Evolutionary conservation across 768 basidiomycete genomes (phyloP).

Genomic region (Mycena rebaudengoi): DNA sequence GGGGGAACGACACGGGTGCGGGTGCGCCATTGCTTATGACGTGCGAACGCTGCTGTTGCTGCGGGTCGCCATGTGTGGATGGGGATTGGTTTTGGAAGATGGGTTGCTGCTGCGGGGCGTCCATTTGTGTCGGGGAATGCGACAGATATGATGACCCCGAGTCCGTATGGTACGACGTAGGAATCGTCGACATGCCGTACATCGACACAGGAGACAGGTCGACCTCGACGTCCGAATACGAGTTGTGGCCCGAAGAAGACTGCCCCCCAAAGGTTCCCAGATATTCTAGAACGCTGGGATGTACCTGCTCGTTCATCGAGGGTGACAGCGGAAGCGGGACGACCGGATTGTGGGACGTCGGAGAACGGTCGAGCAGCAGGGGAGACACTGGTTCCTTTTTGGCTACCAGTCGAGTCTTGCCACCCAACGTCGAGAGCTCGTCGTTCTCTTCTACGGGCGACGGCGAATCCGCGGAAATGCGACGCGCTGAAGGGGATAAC

Average conservation of each 20-base stretch:
- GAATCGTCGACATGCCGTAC: constrained; percentile 54
- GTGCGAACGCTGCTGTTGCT: constrained; percentile 28
- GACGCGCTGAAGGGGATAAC: constrained; percentile 51
- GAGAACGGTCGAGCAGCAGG: constrained; percentile 67
- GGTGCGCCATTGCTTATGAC: constrained; percentile 18
- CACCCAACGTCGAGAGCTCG: constrained; percentile 70
- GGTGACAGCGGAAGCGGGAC: constrained; percentile 73
- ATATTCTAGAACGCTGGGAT: constrained; percentile 75
- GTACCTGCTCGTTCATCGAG: constrained; percentile 57
- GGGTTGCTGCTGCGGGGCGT: constrained; percentile 31
- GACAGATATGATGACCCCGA: constrained; percentile 45
- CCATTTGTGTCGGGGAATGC: constrained; percentile 30
- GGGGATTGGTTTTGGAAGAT: constrained; percentile 32
- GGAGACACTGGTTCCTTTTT: constrained; percentile 68
- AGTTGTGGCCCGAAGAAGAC: constrained; percentile 23
- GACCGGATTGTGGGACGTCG: constrained; percentile 74
- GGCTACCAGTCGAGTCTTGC: constrained; percentile 70
- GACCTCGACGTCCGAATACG: constrained; percentile 38
- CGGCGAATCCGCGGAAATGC: constrained; percentile 47
- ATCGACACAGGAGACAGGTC: constrained; percentile 55
- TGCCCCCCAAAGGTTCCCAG: constrained; percentile 67
- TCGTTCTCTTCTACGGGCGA: constrained; percentile 64
- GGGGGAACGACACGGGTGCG: constrained; percentile 54
- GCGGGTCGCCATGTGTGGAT: constrained; percentile 11
- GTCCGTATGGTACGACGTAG: constrained; percentile 43